phyloP scores from a whole-genome alignment of 2,329 filamentous ascomycete genomes.

The Eutypa lata region DNA sequence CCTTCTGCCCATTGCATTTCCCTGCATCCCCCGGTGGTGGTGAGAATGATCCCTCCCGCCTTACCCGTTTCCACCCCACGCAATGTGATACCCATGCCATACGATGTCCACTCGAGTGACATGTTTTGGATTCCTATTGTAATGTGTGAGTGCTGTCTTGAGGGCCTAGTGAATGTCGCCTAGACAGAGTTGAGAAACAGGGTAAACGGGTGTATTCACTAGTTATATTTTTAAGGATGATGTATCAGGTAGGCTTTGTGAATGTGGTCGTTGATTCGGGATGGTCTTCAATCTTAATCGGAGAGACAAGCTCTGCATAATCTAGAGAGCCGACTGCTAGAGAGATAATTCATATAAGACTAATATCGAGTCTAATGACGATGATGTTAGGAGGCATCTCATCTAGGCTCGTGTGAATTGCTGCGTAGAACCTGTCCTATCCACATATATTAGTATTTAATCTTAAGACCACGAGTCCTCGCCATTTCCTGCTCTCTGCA shows the following conservation, averaged over 20 bases:
- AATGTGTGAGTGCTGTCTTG: background rate
- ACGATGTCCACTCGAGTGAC: background rate
- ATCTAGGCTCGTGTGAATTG: background rate
- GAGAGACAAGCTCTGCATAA: too few relatives aligned
- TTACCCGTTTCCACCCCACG: too few relatives aligned
- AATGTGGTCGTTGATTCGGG: background rate
- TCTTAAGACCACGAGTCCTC: background rate
- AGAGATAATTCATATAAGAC: background rate
- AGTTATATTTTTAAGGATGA: background rate
- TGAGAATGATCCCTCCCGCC: too few relatives aligned
- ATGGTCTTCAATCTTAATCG: background rate
- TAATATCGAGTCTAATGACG: background rate
- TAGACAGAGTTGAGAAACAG: background rate
- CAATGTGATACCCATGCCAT: too few relatives aligned
- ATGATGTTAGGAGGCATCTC: background rate
- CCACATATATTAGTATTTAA: background rate
- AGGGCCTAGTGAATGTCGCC: background rate
- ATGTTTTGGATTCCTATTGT: background rate
- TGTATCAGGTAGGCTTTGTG: background rate
- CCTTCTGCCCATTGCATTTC: too few relatives aligned
- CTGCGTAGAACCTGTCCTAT: background rate
- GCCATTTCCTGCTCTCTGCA: background rate
- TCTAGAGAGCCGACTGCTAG: too few relatives aligned
- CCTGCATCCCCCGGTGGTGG: too few relatives aligned
- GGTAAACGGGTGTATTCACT: background rate